A percentile compares a stretch with the other conserved stretches of the same genome.
Conservation (phyloP, 192 early-diverging fungal species). For the Glomus cerebriforme region DNA sequence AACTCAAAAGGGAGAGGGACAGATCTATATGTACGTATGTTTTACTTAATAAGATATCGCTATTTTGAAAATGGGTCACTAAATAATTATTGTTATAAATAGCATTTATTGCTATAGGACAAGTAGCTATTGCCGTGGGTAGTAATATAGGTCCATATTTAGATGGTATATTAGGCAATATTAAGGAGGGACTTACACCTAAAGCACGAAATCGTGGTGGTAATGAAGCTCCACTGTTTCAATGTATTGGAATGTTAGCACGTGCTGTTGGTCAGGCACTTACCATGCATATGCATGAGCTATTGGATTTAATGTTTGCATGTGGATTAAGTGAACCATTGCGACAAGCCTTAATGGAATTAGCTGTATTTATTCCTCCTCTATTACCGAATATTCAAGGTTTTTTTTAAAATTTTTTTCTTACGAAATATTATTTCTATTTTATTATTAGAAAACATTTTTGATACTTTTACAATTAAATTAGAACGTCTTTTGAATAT, state of each 20-base stretch:
- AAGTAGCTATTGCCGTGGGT: constrained; percentile 78
- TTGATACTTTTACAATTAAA: background rate
- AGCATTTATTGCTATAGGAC: constrained; percentile 86
- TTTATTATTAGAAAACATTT: background rate
- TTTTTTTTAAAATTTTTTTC: constrained; percentile 28
- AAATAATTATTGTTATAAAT: background rate
- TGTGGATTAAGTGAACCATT: constrained; percentile 82
- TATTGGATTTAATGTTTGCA: constrained; percentile 91
- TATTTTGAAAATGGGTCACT: background rate
- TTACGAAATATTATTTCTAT: background rate
- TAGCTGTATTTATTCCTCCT: constrained; percentile 82
- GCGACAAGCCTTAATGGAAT: constrained; percentile 75
- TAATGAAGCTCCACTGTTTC: constrained; percentile 67
- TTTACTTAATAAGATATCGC: background rate
- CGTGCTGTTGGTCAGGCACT: constrained; percentile 88
- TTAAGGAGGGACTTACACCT: constrained; percentile 72
- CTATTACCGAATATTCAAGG: constrained; percentile 85
- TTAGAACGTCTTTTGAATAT: constrained; percentile 83
- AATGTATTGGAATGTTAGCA: constrained; percentile 88
- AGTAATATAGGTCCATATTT: constrained; percentile 79
- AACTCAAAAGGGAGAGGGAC: constrained; percentile 73
- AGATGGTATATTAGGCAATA: constrained; percentile 71
- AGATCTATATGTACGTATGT: constrained; percentile 48
- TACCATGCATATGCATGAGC: constrained; percentile 83
- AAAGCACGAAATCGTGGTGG: constrained; percentile 65